A percentile compares a stretch with the other conserved stretches of the same genome.
Conservation (phyloP, 73 alveolate genomes). For the Urostyla sp. region DNA sequence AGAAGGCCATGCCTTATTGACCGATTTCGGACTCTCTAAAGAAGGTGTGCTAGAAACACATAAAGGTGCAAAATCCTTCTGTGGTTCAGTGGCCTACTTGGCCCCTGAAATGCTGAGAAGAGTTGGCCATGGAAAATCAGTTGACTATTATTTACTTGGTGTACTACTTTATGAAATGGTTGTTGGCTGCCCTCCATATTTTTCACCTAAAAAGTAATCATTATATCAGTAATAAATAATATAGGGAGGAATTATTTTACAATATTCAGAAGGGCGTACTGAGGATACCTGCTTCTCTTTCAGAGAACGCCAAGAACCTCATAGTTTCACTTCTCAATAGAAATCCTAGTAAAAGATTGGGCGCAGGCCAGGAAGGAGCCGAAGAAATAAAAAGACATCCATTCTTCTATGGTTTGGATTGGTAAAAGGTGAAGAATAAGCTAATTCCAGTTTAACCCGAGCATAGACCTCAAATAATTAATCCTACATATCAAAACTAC, state of each 20-base stretch:
- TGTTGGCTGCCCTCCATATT: slow-evolving; percentile 88
- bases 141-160: slow-evolving; percentile 90
- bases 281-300: slow-evolving; percentile 73
- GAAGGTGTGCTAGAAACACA: slow-evolving; percentile 85
- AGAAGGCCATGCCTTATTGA: slow-evolving; percentile 85
- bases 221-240: not conserved
- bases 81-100: slow-evolving; percentile 90
- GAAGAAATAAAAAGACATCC: slow-evolving; percentile 88
- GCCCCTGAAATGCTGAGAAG: slow-evolving; percentile 94
- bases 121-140: slow-evolving; percentile 94
- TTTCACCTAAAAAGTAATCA: slow-evolving; percentile 72
- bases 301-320: slow-evolving; percentile 70
- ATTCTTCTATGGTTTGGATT: slow-evolving; percentile 80
- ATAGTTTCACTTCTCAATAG: slow-evolving; percentile 79
- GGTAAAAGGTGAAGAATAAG: slow-evolving; percentile 81
- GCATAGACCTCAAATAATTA: slow-evolving; percentile 17
- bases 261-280: slow-evolving; percentile 89
- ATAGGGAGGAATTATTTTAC: slow-evolving; percentile 84
- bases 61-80: slow-evolving; percentile 82
- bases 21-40: slow-evolving; percentile 89
- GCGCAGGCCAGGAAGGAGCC: slow-evolving; percentile 84
- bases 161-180: slow-evolving; percentile 91
- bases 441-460: slow-evolving; percentile 75
- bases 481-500: slow-evolving; percentile 1
- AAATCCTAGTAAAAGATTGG: slow-evolving; percentile 88